Evolutionary conservation across 805 yeast species (phyloP).

Genomic region (Geotrichum ghanense): DNA sequence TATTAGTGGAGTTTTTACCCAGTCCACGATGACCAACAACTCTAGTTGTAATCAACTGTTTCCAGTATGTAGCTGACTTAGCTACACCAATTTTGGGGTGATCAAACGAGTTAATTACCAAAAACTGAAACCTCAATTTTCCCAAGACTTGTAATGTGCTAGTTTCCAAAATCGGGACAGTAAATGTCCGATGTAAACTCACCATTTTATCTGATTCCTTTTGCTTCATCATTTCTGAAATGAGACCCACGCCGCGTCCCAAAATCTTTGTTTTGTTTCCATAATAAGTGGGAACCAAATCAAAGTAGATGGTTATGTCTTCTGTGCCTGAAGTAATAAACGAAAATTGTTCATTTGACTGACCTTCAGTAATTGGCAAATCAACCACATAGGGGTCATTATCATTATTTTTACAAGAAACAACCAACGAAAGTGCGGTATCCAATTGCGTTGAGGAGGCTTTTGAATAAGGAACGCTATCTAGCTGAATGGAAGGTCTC

Average conservation of each 20-base stretch:
- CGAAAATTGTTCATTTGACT: slow-evolving; percentile 49
- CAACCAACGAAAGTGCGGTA: slow-evolving; percentile 69
- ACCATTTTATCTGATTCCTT: slow-evolving; percentile 54
- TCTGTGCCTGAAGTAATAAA: slow-evolving; percentile 42
- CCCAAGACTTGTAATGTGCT: slow-evolving; percentile 69
- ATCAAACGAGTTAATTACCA: slow-evolving; percentile 58
- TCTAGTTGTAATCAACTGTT: slow-evolving; percentile 72
- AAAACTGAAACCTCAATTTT: slow-evolving; percentile 58
- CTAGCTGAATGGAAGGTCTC: slow-evolving; percentile 51
- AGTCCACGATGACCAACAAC: slow-evolving; percentile 95
- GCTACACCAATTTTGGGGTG: slow-evolving; percentile 57
- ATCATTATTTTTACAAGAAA: slow-evolving; percentile 33
- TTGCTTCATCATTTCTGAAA: slow-evolving; percentile 47
- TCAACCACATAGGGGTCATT: slow-evolving; percentile 56
- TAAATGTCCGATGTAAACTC: slow-evolving; percentile 52
- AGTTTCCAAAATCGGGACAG: slow-evolving; percentile 67
- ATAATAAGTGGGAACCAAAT: slow-evolving; percentile 74
- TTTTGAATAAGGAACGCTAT: slow-evolving; percentile 63
- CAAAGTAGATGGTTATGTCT: slow-evolving; percentile 54
- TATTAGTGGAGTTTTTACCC: slow-evolving; percentile 70
- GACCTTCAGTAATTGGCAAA: slow-evolving; percentile 66
- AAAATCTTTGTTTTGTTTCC: slow-evolving; percentile 34
- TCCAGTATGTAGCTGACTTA: slow-evolving; percentile 80
- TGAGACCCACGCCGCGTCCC: slow-evolving; percentile 76
- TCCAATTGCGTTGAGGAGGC: slow-evolving; percentile 77